Conservation (phyloP, 2,329 filamentous ascomycete species). For the Capronia coronata region DNA sequence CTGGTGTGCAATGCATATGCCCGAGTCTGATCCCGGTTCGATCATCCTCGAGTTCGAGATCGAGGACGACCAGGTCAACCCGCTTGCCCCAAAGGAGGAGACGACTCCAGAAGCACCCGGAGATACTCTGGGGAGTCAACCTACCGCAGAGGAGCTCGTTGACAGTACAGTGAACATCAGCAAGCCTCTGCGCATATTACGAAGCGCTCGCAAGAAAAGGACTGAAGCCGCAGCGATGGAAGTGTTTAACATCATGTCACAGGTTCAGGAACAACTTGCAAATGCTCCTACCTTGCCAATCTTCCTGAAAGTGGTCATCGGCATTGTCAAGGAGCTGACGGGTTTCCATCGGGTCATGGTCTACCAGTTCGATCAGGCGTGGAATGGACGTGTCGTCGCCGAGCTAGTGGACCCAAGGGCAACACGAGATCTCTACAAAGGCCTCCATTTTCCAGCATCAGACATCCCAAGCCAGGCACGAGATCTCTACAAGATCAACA, state of each 20-base stretch:
- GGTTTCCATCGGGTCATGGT: slow-evolving; percentile 91
- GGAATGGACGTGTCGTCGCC: slow-evolving; percentile 81
- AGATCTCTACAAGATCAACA: slow-evolving; percentile 86
- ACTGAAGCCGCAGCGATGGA: slow-evolving; percentile 87
- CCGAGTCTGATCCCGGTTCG: slow-evolving; percentile 59
- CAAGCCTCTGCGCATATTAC: slow-evolving; percentile 68
- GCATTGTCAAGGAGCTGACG: slow-evolving; percentile 80
- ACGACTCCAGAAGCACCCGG: slow-evolving; percentile 57
- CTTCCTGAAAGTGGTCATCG: slow-evolving; percentile 74
- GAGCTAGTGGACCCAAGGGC: slow-evolving; percentile 75
- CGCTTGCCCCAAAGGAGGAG: slow-evolving; percentile 58
- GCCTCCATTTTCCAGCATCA: slow-evolving; percentile 78
- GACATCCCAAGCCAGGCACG: slow-evolving; percentile 80
- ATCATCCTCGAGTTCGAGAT: slow-evolving; percentile 85
- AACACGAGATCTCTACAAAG: slow-evolving; percentile 78
- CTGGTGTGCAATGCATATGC: slow-evolving; percentile 83
- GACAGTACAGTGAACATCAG: slow-evolving; percentile 71
- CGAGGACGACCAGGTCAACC: slow-evolving; percentile 66
- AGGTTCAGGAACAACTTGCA: slow-evolving; percentile 80
- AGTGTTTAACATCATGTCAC: slow-evolving; percentile 85
- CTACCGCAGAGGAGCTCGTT: slow-evolving; percentile 65
- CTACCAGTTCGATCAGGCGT: slow-evolving; percentile 77
- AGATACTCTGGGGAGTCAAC: slow-evolving; percentile 66
- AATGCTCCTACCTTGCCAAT: slow-evolving; percentile 62
- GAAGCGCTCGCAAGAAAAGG: slow-evolving; percentile 66